Evolutionary conservation across 805 yeast genomes (phyloP), one percentile per base, ranked within the genome.

Genomic region (Torulaspora quercuum): DNA sequence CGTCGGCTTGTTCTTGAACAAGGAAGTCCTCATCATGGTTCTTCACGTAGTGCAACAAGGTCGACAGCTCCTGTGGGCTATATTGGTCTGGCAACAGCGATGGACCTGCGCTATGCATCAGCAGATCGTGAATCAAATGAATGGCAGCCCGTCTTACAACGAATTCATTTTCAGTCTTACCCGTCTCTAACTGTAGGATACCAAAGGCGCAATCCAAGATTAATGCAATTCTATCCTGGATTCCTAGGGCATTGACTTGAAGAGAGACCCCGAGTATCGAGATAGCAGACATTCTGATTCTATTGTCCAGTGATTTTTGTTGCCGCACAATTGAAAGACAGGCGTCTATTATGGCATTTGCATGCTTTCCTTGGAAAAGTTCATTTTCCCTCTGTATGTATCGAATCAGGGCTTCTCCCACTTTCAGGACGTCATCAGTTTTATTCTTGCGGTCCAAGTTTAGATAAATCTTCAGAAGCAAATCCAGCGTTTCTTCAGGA

Each of bases 241-340:
- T 49, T 0, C 82, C 83, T 5, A 61, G 35, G 1, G 88, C 80
- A 41, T 78, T 76, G 1, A 64, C 64, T 44, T 75, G 74, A 50
- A 88, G 74, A 23, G 82, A 65, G 5, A 73, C 64, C 18, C 97
- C 95, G n/a, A 90, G 57, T 9, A 92, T 59, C 0, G 96, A 84
- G 77, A 89, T 73, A 0, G 95, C 75, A 2, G 97, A 89, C 82
- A 87, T 80, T 47, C 97, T 68, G 25, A 88, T 45, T 25, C 80
- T 70, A 40, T 70, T 65, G 45, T 87, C 95, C 9, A 53, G 16
- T 3, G 46, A 46, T 3, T 53, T 62, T 13, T 59, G 54, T 3
- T 57, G 47, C n/a, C 58, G 45, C 3, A 77, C 64, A 14, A 70
- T 52, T 1, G 47, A 27, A 2, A 83, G 51, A 18, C 77, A 68